Evolutionary conservation across 2,329 filamentous ascomycete genomes (phyloP).

Genomic region (Fusarium humuli): DNA sequence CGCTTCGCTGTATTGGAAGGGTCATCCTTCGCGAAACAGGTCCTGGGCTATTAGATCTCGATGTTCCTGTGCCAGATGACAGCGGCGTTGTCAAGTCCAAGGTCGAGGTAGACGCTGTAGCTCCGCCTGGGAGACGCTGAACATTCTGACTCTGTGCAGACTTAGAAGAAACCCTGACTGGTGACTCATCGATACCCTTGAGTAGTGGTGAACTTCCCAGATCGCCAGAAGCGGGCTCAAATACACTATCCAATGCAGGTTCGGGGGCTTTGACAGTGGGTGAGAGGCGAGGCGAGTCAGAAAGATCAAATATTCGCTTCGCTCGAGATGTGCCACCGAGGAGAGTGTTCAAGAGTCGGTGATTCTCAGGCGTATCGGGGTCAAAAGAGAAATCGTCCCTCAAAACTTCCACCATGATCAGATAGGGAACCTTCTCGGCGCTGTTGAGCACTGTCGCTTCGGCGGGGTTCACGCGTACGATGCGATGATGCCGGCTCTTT

Average conservation of each 20-base stretch:
- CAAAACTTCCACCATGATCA: constrained; percentile 86
- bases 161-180: constrained; percentile 46
- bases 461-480: constrained; percentile 84
- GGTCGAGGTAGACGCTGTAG: constrained; percentile 68
- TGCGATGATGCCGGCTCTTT: constrained; percentile 82
- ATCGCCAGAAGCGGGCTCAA: constrained; percentile 84
- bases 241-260: constrained; percentile 75
- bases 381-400: constrained; percentile 87
- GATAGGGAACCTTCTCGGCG: constrained; percentile 85
- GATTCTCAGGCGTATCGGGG: constrained; percentile 78
- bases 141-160: constrained; percentile 49
- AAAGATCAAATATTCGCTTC: constrained; percentile 74
- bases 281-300: constrained; percentile 69
- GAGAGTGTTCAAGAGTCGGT: constrained; percentile 70
- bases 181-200: constrained; percentile 66
- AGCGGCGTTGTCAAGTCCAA: constrained; percentile 74
- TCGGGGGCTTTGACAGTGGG: constrained; percentile 57
- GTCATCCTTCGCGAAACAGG: constrained; percentile 68
- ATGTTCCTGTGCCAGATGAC: constrained; percentile 75
- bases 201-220: constrained; percentile 79
- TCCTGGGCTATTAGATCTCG: constrained; percentile 75
- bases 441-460: constrained; percentile 89
- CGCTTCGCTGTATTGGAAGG: constrained; percentile 65
- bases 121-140: constrained; percentile 71
- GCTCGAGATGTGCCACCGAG: constrained; percentile 67